These are phyloP conservation scores for Dendrobium huoshanense DNA, from an alignment of 106 monocot species.

Conservation along the genomic window DNA sequence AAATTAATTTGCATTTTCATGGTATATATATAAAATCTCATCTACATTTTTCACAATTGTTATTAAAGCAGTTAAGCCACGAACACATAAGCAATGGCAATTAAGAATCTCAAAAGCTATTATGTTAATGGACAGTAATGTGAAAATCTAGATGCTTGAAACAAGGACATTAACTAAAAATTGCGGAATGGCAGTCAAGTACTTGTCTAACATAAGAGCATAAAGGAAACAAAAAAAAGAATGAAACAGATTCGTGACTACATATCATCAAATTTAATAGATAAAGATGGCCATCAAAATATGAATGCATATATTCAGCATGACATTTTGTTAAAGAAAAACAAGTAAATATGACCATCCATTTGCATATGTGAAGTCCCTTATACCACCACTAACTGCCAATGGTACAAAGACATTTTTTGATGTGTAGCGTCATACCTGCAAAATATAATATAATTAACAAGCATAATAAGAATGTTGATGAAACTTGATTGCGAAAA, in stretches of 20 bases:
- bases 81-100: background rate
- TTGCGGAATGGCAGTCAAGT: background rate
- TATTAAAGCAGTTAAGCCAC: background rate
- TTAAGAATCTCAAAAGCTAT: background rate
- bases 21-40: background rate
- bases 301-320: background rate
- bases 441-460: conserved; percentile 4
- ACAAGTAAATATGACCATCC: conserved; percentile 45
- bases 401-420: conserved; percentile 96
- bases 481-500: background rate
- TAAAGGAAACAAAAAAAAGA: background rate
- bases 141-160: background rate
- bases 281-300: background rate
- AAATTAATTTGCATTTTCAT: background rate
- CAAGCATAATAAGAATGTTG: background rate
- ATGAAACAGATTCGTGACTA: background rate
- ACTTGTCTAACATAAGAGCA: background rate
- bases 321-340: background rate
- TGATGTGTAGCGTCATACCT: conserved; percentile 81
- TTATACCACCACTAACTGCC: conserved; percentile 97
- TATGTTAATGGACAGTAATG: background rate
- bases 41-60: too few relatives aligned
- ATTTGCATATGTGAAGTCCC: conserved; percentile 95
- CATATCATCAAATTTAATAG: background rate
- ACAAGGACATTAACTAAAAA: background rate